These are phyloP conservation scores for Physcomitrellopsis africana DNA, from an alignment of 225 moss, liverwort and hornwort species.

Conservation along the genomic window DNA sequence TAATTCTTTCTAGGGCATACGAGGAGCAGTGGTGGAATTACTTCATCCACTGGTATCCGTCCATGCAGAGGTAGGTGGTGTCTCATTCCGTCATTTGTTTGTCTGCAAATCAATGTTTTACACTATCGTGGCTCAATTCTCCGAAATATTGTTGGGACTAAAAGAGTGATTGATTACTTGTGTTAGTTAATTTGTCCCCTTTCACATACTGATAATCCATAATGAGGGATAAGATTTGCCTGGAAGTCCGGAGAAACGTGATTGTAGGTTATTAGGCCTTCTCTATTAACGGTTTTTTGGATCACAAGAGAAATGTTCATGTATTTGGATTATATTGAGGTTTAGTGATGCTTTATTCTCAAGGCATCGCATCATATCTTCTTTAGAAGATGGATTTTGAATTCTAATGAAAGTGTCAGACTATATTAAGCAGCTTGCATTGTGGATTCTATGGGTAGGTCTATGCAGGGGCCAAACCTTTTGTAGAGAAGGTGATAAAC, in stretches of 20 bases:
- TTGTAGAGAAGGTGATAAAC: constrained; percentile 79
- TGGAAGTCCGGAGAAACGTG: neutral
- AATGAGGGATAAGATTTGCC: neutral
- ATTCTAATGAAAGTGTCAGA: constrained; percentile 23
- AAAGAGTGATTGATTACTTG: neutral
- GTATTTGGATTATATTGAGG: constrained; percentile 19
- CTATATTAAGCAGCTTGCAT: constrained; percentile 27
- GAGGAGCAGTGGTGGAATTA: constrained; percentile 92
- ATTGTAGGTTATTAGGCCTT: constrained; percentile 16
- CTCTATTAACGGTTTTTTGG: neutral
- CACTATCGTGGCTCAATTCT: neutral
- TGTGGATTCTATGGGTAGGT: constrained; percentile 51
- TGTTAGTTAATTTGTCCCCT: constrained; percentile 7
- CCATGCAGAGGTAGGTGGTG: constrained; percentile 82
- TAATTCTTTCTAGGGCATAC: constrained; percentile 64
- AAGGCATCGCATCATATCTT: neutral
- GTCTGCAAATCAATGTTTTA: constrained; percentile 12
- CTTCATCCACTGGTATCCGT: constrained; percentile 90
- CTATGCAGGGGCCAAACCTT: constrained; percentile 82
- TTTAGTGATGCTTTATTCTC: neutral
- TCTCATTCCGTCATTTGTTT: constrained; percentile 16
- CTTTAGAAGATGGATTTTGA: constrained; percentile 19
- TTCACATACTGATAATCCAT: neutral
- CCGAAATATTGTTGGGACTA: constrained; percentile 10
- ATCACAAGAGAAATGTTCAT: neutral